Percentiles rank a stretch among this genome's conserved stretches.
These are phyloP conservation scores for Colletotrichum magnum DNA, from an alignment of 2,329 filamentous ascomycete species.

Conservation along the genomic window DNA sequence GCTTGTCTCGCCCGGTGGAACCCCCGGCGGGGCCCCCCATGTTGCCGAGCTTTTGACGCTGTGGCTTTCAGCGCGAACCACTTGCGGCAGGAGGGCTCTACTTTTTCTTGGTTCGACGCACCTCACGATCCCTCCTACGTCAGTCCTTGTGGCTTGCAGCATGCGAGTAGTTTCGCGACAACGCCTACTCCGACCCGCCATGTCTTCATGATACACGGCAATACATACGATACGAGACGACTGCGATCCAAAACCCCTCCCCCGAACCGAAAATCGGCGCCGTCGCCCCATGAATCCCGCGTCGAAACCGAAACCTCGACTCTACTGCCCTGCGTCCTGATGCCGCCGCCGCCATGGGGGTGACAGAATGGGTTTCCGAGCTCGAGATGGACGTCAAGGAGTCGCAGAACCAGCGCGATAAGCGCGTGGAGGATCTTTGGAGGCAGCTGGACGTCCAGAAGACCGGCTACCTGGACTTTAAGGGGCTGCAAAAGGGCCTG, in stretches of 20 bases:
- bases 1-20: slow-evolving; percentile 36
- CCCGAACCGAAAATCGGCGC: neutral
- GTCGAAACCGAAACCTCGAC: slow-evolving; percentile 50
- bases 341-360: slow-evolving; percentile 54
- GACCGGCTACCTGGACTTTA: slow-evolving; percentile 86
- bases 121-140: slow-evolving; percentile 40
- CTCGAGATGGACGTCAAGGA: slow-evolving; percentile 78
- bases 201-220: slow-evolving; percentile 32
- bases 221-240: slow-evolving; percentile 1
- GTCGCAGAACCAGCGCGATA: slow-evolving; percentile 83
- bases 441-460: slow-evolving; percentile 81
- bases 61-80: slow-evolving; percentile 40
- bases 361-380: slow-evolving; percentile 66
- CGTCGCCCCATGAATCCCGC: slow-evolving; percentile 41
- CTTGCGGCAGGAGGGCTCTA: slow-evolving; percentile 36
- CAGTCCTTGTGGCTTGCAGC: slow-evolving; percentile 39
- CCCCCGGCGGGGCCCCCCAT: slow-evolving; percentile 16
- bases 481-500: slow-evolving; percentile 87
- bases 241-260: neutral
- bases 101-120: slow-evolving; percentile 40
- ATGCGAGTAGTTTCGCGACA: slow-evolving; percentile 41
- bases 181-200: slow-evolving; percentile 26
- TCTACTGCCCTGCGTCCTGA: slow-evolving; percentile 40
- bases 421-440: slow-evolving; percentile 89
- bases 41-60: slow-evolving; percentile 40